Percentiles rank a stretch among this genome's conserved stretches.
phyloP scores from a whole-genome alignment of 2,329 filamentous ascomycete species.

The Trichoderma lentiforme region DNA sequence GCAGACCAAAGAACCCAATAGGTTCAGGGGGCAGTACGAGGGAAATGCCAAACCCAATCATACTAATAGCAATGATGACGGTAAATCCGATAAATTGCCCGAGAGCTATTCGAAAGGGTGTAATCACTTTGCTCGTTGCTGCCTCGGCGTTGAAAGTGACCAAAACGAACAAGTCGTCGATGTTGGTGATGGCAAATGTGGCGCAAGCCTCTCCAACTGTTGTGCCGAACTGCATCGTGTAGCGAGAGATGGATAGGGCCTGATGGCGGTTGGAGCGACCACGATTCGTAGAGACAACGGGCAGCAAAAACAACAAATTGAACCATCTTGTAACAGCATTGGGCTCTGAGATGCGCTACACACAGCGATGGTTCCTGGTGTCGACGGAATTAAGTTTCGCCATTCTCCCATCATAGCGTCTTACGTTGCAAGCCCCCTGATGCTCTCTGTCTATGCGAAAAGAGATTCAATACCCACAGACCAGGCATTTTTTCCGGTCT shows the following conservation, averaged over 20 bases:
- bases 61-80: not conserved
- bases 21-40: not conserved
- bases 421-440: too few relatives aligned
- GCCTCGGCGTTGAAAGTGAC: not conserved
- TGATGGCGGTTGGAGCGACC: not conserved
- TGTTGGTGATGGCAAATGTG: not conserved
- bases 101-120: not conserved
- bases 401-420: not conserved
- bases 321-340: too few relatives aligned
- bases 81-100: not conserved
- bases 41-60: not conserved
- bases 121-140: not conserved
- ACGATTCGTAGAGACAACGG: too few relatives aligned
- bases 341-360: not conserved
- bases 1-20: not conserved
- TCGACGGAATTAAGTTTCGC: not conserved
- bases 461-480: too few relatives aligned
- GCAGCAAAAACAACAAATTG: too few relatives aligned
- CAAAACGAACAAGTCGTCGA: not conserved
- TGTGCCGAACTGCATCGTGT: not conserved
- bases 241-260: not conserved
- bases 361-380: not conserved
- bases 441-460: too few relatives aligned
- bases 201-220: not conserved
- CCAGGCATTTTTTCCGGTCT: too few relatives aligned